Evolutionary conservation across 164 flowering plant species (phyloP).

Genomic region (Platanus orientalis): DNA sequence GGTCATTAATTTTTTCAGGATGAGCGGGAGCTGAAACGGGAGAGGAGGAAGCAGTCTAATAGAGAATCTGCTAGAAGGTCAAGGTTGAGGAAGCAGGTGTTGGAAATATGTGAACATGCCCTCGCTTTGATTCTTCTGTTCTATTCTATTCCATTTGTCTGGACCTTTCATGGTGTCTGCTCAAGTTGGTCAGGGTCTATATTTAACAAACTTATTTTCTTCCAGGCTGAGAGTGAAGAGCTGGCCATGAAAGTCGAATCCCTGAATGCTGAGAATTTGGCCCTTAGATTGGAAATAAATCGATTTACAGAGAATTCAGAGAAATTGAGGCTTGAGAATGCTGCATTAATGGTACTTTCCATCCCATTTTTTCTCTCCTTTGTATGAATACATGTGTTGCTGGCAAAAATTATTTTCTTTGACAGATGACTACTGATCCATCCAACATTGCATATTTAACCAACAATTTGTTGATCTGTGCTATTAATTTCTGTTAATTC

Average conservation of each 20-base stretch:
- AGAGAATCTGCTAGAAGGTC: slow-evolving; percentile 27
- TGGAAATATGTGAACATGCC: not conserved
- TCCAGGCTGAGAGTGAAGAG: slow-evolving; percentile 19
- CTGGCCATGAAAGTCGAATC: slow-evolving; percentile 15
- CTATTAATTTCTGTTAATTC: no score
- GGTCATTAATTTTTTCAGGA: slow-evolving; percentile 7
- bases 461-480: no score
- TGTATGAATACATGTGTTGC: not conserved
- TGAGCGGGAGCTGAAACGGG: slow-evolving; percentile 18
- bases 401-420: not conserved
- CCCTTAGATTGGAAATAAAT: slow-evolving; percentile 19
- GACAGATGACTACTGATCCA: not conserved
- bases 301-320: slow-evolving; percentile 17
- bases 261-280: slow-evolving; percentile 18
- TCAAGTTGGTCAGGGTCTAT: not conserved
- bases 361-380: not conserved
- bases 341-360: slow-evolving; percentile 17
- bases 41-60: slow-evolving; percentile 25
- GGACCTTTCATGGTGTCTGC: not conserved
- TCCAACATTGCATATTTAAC: no score
- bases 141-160: not conserved
- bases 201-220: not conserved
- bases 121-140: not conserved
- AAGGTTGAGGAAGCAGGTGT: slow-evolving; percentile 23
- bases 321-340: slow-evolving; percentile 22